Evolutionary conservation across 805 yeast genomes (phyloP), one percentile per base, ranked within the genome.

Genomic region (Hanseniaspora nectarophila): DNA sequence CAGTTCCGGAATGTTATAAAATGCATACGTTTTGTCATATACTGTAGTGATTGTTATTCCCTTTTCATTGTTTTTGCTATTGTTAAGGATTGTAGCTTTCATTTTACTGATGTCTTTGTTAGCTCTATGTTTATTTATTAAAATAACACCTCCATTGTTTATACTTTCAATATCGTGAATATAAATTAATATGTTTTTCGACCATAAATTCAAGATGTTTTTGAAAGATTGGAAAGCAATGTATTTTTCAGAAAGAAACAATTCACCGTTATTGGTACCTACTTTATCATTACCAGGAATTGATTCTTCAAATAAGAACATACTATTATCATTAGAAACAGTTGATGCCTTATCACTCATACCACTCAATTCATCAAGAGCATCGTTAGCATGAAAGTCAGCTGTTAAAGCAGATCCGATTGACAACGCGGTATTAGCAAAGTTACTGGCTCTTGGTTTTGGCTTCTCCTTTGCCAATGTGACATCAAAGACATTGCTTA

Each of bases 401-500:
- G 46, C 53, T 15, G 53, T 42, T n/a, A 49, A 24, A 12, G 43
- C 46, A 10, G 53, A 49, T 5, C 53, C 53, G 5, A 49, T 42
- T 8, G 53, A 49, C 6, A 49, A 18, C 5, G 53, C 53, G 15
- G 51, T 39, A 13, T 43, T 24, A 13, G 46, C n/a, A 20, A 34
- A 49, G 7, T 24, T 24, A 9, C 16, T 28, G 4, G 29, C 5
- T 21, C 34, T 40, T 28, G 18, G 42, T 9, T 34, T 40, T 13
- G 15, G 29, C 23, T 50, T 50, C 18, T 90, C 97, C 55, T 87
- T 72, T 57, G 89, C 82, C 51, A 90, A 68, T 0, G 97, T 96
- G 70, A 97, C 92, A 26, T 86, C 78, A 60, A 83, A 89, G 13
- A 43, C 31, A 59, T 88, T 97, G 60, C 87, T 96, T 33, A 90